These are phyloP conservation scores for Discostella stelligeroides DNA, from an alignment of 108 stramenopile species.

Conservation along the genomic window DNA sequence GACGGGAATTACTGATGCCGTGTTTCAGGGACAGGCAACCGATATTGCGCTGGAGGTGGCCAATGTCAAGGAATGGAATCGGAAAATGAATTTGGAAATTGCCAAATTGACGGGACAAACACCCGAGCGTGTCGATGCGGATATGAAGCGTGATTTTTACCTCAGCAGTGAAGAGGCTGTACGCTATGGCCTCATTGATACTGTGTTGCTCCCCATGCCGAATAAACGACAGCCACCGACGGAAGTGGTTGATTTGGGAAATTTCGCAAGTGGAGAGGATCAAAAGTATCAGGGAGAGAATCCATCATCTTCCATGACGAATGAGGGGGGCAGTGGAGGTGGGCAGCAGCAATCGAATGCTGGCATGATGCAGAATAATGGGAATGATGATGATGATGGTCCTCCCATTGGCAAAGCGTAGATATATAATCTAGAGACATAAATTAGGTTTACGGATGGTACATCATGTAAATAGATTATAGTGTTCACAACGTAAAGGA, in stretches of 20 bases:
- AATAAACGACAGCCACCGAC: conserved; percentile 60
- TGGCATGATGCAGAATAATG: conserved; percentile 65
- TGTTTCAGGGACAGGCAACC: conserved; percentile 87
- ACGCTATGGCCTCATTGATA: conserved; percentile 86
- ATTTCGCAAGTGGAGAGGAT: conserved; percentile 75
- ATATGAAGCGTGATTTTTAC: conserved; percentile 95
- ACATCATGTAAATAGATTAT: no score
- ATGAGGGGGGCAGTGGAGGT: conserved; percentile 3
- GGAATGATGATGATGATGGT: conserved; percentile 64
- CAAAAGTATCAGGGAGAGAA: conserved; percentile 73
- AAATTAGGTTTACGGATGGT: no score
- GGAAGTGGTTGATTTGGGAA: conserved; percentile 69
- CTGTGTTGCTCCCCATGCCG: conserved; percentile 71
- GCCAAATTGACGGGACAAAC: conserved; percentile 82
- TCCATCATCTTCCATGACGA: not conserved
- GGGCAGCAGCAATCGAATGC: conserved; percentile 21
- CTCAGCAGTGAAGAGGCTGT: conserved; percentile 89
- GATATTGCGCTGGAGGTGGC: conserved; percentile 89
- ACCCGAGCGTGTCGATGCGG: conserved; percentile 69
- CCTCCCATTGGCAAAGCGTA: conserved; percentile 71
- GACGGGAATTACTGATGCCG: conserved; percentile 88
- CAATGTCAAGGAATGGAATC: conserved; percentile 76
- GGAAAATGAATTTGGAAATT: conserved; percentile 72
- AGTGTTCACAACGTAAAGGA: no score
- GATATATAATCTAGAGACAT: not conserved